A percentile compares a stretch with the other conserved stretches of the same genome.
phyloP scores from a whole-genome alignment of 495 filamentous ascomycete genomes.

The Baudoinia panamericana region DNA sequence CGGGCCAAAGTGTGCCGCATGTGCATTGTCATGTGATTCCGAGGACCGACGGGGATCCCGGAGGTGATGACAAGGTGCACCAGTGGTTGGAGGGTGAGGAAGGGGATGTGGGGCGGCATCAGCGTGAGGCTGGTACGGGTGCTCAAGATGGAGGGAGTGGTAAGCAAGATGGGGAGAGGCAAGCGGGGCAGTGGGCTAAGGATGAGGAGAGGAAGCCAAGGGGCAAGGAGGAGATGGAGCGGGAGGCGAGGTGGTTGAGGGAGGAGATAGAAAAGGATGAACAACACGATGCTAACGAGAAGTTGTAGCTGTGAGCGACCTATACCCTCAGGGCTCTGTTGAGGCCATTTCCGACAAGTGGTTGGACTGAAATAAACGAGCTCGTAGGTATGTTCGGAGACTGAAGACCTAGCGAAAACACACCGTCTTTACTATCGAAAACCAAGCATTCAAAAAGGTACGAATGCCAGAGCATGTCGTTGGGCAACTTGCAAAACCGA shows the following conservation, averaged over 20 bases:
- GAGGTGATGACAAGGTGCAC: conserved; percentile 57
- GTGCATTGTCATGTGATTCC: conserved; percentile 93
- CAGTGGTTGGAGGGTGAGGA: conserved; percentile 70
- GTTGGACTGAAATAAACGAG: too few species aligned
- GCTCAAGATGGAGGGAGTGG: conserved; percentile 13
- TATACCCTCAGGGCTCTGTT: too few species aligned
- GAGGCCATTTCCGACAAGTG: too few species aligned
- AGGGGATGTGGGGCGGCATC: conserved; percentile 60
- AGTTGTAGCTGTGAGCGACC: too few species aligned
- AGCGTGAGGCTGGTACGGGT: conserved; percentile 22
- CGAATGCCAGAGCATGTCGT: too few species aligned
- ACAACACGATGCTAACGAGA: conserved; percentile 4
- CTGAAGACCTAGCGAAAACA: too few species aligned
- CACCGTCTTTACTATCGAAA: too few species aligned
- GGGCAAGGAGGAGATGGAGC: conserved; percentile 60
- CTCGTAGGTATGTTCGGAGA: too few species aligned
- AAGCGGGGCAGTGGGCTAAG: conserved; percentile 45
- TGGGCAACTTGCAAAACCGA: too few species aligned
- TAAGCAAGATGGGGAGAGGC: conserved; percentile 24
- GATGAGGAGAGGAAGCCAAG: conserved; percentile 57
- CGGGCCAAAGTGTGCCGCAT: conserved; percentile 83
- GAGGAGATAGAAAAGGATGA: conserved; percentile 39
- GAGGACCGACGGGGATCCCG: conserved; percentile 45
- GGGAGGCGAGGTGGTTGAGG: conserved; percentile 57
- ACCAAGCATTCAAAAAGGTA: too few species aligned